Evolutionary conservation across 495 filamentous ascomycete species (phyloP).

Genomic region (Penicillium lagena): DNA sequence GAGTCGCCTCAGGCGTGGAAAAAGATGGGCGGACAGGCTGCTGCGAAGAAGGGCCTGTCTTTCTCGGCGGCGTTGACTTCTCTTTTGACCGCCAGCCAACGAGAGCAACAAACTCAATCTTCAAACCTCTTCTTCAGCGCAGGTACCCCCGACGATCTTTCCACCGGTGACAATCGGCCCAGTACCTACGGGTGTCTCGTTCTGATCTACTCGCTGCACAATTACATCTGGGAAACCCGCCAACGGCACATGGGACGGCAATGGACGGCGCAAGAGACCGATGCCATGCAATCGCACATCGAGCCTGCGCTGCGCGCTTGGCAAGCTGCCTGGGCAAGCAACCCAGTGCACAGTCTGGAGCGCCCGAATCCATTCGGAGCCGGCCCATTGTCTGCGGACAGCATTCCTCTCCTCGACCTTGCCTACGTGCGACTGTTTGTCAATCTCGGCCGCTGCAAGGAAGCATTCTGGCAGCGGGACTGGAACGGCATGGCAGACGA

Average conservation of each 20-base stretch:
- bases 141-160: constrained; percentile 27
- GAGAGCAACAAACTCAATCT: constrained; percentile 50
- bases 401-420: constrained; percentile 88
- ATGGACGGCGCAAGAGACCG: constrained; percentile 88
- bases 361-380: constrained; percentile 85
- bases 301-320: constrained; percentile 92
- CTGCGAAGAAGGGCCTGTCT: constrained; percentile 56
- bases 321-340: constrained; percentile 90
- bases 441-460: constrained; percentile 84
- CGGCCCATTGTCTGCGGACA: constrained; percentile 86
- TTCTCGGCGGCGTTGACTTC: constrained; percentile 74
- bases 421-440: constrained; percentile 93
- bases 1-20: constrained; percentile 75
- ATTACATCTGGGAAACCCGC: constrained; percentile 97
- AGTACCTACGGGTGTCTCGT: constrained; percentile 94
- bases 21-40: constrained; percentile 62
- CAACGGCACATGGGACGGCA: constrained; percentile 83
- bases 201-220: constrained; percentile 92
- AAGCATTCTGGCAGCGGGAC: constrained; percentile 90
- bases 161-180: constrained; percentile 65
- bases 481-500: constrained; percentile 92
- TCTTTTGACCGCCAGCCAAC: constrained; percentile 74
- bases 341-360: constrained; percentile 80
- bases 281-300: constrained; percentile 94
- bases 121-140: constrained; percentile 37